Evolutionary conservation across 148 eudicot genomes (phyloP).

Genomic region (Rhododendron kiyosumense): DNA sequence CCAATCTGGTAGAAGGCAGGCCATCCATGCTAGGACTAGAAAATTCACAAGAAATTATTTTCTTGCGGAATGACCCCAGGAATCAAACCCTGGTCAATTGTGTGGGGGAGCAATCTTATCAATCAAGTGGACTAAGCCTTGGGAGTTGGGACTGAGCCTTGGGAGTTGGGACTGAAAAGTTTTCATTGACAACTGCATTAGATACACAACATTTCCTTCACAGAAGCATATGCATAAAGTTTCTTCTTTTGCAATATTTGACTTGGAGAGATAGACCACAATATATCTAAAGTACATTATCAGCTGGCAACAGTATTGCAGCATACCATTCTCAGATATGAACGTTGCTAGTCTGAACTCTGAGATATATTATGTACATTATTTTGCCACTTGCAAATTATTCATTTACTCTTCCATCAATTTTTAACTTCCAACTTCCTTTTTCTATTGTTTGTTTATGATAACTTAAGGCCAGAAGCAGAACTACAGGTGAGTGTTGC

Average conservation of each 20-base stretch:
- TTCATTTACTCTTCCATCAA: background rate
- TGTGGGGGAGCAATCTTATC: too few relatives aligned
- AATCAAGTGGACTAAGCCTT: too few relatives aligned
- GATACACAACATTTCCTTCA: background rate
- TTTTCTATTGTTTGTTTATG: background rate
- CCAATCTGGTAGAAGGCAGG: too few relatives aligned
- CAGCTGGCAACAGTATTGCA: background rate
- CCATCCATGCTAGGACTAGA: too few relatives aligned
- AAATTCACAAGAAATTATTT: too few relatives aligned
- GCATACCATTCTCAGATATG: background rate
- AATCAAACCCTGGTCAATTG: too few relatives aligned
- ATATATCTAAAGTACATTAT: background rate
- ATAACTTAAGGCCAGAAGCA: constrained; percentile 31
- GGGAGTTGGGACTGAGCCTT: too few relatives aligned
- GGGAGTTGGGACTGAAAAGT: too few relatives aligned
- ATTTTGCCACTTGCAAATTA: background rate
- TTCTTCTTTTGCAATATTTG: background rate
- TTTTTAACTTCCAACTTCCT: background rate
- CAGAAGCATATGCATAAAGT: background rate
- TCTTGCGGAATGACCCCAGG: too few relatives aligned
- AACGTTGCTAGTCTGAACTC: background rate
- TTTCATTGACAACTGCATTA: background rate
- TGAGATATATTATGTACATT: background rate
- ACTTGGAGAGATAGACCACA: background rate
- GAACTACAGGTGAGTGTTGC: constrained; percentile 32